Conservation (phyloP, 2,329 filamentous ascomycete species). For the Malbranchea cinnamomea region DNA sequence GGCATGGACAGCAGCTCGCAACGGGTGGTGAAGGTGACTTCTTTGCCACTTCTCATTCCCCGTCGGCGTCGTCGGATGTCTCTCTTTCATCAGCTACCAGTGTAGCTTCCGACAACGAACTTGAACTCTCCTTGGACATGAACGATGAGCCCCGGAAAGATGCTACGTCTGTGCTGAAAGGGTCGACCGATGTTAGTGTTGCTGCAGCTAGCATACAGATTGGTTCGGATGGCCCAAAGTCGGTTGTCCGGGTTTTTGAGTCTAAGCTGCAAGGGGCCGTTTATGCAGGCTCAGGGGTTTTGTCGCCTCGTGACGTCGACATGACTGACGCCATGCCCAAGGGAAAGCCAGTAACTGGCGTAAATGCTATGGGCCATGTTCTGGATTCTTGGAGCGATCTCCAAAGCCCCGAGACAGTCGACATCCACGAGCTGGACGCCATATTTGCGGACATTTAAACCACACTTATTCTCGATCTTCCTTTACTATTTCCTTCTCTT, state of each 20-base stretch:
- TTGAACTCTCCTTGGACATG: slow-evolving; percentile 1
- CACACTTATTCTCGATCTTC: slow-evolving; percentile 1
- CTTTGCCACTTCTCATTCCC: slow-evolving; percentile 28
- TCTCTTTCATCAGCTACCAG: slow-evolving; percentile 29
- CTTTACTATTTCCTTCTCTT: neutral
- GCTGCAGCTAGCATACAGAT: too few species aligned
- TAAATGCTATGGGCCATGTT: slow-evolving; percentile 25
- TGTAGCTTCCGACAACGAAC: slow-evolving; percentile 18
- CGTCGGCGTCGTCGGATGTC: slow-evolving; percentile 26
- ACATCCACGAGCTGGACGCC: slow-evolving; percentile 83
- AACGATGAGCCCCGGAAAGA: slow-evolving; percentile 12
- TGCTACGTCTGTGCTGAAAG: too few species aligned
- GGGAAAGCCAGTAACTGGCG: too few species aligned
- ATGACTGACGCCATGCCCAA: slow-evolving; percentile 26
- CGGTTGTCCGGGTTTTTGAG: too few species aligned
- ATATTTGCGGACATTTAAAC: slow-evolving; percentile 60
- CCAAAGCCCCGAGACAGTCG: slow-evolving; percentile 70
- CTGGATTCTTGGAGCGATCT: slow-evolving; percentile 43
- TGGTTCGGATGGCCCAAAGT: too few species aligned
- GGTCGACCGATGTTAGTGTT: too few species aligned
- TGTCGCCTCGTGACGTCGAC: too few species aligned
- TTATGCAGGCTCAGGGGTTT: too few species aligned
- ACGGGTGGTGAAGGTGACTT: slow-evolving; percentile 20
- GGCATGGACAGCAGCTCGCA: slow-evolving; percentile 18
- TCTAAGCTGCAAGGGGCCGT: too few species aligned